A percentile compares a stretch with the other conserved stretches of the same genome.
Evolutionary conservation across 106 monocot species (phyloP).

Genomic region (Allium cepa): DNA sequence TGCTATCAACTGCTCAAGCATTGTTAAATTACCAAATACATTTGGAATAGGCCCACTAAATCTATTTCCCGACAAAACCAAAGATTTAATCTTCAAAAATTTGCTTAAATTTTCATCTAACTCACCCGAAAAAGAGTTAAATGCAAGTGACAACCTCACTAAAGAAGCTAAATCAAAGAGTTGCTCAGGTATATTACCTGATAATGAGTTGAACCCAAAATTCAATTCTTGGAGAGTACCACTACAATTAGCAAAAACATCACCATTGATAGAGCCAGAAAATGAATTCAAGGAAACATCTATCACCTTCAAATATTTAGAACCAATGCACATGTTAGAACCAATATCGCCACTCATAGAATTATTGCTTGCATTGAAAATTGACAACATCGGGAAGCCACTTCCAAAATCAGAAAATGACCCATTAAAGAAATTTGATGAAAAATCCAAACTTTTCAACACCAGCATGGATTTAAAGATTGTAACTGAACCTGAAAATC

Average conservation of each 20-base stretch:
- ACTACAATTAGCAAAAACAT: conserved; percentile 26
- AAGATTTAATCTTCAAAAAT: conserved; percentile 25
- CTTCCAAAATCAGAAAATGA: conserved; percentile 12
- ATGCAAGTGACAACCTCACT: conserved; percentile 32
- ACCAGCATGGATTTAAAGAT: conserved; percentile 9
- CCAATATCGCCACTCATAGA: conserved; percentile 28
- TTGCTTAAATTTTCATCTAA: conserved; percentile 24
- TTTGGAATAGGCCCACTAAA: conserved; percentile 51
- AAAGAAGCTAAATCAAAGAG: conserved; percentile 39
- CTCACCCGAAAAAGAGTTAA: conserved; percentile 32
- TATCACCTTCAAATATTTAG: conserved; percentile 16
- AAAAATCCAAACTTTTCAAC: conserved; percentile 27
- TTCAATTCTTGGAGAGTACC: conserved; percentile 30
- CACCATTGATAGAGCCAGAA: conserved; percentile 24
- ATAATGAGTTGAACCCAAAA: conserved; percentile 34
- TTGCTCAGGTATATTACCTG: conserved; percentile 41
- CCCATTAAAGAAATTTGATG: conserved; percentile 49
- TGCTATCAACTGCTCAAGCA: conserved; percentile 30
- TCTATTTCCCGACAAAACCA: conserved; percentile 33
- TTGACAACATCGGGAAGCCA: conserved; percentile 10
- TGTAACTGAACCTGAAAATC: conserved; percentile 25
- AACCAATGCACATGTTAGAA: conserved; percentile 37
- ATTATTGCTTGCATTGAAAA: conserved; percentile 57
- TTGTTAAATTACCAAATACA: conserved; percentile 40
- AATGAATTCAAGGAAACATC: conserved; percentile 47